Conservation (phyloP, 441 rosid genomes). For the Erysimum pusillum region DNA sequence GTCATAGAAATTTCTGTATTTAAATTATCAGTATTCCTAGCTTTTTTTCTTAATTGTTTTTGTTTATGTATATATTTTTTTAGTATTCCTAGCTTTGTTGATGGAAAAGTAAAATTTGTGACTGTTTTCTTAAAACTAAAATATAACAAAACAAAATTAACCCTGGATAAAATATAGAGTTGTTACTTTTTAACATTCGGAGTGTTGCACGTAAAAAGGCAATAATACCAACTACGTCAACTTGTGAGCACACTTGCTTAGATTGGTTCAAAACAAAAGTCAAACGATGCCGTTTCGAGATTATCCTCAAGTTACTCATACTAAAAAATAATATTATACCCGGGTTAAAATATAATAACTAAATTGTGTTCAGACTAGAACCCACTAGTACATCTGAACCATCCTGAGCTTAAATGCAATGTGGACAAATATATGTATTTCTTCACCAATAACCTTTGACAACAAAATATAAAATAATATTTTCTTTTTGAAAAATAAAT, state of each 20-base stretch:
- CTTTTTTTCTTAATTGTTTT: too few species aligned
- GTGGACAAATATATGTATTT: neutral
- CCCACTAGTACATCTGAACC: constrained; percentile 19
- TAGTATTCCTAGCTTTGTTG: neutral
- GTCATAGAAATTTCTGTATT: neutral
- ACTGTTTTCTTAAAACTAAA: neutral
- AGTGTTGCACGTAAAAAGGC: constrained; percentile 5
- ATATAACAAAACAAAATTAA: neutral
- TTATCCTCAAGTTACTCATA: constrained; percentile 6
- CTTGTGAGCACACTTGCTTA: constrained; percentile 35
- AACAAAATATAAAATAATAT: too few species aligned
- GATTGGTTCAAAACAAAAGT: constrained; percentile 30
- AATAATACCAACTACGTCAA: constrained; percentile 19
- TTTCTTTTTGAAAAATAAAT: too few species aligned
- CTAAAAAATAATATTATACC: neutral
- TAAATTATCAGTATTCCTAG: neutral
- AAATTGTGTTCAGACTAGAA: constrained; percentile 31
- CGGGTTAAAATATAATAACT: neutral
- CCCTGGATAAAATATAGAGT: neutral
- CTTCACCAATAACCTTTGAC: neutral
- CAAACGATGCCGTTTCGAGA: constrained; percentile 17
- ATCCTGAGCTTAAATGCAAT: constrained; percentile 1
- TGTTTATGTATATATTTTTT: too few species aligned
- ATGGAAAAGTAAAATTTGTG: neutral
- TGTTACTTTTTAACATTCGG: neutral